Evolutionary conservation across 768 basidiomycete species (phyloP), one percentile per base, ranked within the genome.

Genomic region (Megacollybia marginata): DNA sequence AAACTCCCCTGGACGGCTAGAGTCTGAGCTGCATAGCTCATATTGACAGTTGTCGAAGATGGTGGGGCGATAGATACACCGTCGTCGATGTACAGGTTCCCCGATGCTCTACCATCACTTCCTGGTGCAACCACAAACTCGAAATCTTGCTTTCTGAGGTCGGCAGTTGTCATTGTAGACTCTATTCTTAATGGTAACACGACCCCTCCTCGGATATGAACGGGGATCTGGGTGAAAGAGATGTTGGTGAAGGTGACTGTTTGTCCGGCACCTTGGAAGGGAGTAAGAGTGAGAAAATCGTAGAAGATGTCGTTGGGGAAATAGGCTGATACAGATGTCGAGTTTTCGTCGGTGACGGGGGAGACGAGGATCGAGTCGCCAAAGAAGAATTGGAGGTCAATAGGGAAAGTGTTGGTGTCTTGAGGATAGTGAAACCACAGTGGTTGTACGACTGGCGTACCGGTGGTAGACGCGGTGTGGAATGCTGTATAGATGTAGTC

Each of bases 401-500:
- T 77, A 5, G 66, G 58, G 61, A 70, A 85, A 0, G 83, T 84
- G 33, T 70, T 66, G 1, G 65, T 12, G 61, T 87, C 85, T 49
- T 76, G 72, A 6, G 85, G 83, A 56, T 84, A 87, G 52, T 76
- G 75, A 73, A 75, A 84, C 72, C 74, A 85, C 33, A 85, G 61
- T 12, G 84, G 81, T 48, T 77, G 69, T n/a, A 84, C 66, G 23
- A 84, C 72, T 5, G 84, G 81, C 1, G 80, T 79, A n/a, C 84
- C 85, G 52, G 79, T 74, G 15, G 67, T 43, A 51, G 69, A 66
- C 2, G 80, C 79, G 44, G 71, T 62, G 59, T 85, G 82, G 72
- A 86, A 79, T 2, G 80, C 74, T 5, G 85, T 87, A 63, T 83
- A 86, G 50, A 87, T 59, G 63, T 87, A 86, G 59, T 86, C 85